A percentile compares a stretch with the other conserved stretches of the same genome.
Conservation (phyloP, 2,329 filamentous ascomycete genomes). For the Sporothrix pseudoabietina region DNA sequence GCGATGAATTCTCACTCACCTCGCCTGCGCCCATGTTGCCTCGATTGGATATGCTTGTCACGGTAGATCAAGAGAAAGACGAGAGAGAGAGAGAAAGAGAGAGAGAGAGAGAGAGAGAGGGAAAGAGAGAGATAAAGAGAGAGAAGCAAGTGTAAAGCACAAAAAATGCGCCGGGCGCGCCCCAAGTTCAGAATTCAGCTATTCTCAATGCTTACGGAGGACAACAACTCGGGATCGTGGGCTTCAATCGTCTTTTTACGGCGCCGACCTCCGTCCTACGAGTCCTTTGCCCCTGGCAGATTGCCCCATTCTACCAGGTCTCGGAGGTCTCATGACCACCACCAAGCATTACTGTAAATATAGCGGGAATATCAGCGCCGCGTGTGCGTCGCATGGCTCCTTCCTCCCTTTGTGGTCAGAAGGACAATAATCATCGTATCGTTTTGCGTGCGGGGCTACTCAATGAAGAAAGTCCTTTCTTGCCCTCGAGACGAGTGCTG, state of each 20-base stretch:
- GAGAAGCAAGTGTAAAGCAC: neutral
- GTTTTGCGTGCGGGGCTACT: conserved; percentile 27
- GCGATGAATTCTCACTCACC: neutral
- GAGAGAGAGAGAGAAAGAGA: neutral
- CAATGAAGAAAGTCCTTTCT: conserved; percentile 24
- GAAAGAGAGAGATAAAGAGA: neutral
- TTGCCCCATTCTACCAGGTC: neutral
- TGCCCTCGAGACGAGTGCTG: conserved; percentile 12
- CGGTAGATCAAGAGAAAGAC: neutral
- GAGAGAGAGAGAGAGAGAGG: neutral
- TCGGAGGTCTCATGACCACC: conserved; percentile 5
- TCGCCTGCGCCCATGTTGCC: conserved; percentile 10
- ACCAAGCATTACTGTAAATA: neutral
- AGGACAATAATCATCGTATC: neutral
- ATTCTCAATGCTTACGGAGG: conserved; percentile 2
- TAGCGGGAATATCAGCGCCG: neutral
- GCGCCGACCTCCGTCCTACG: neutral
- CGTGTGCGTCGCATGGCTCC: neutral
- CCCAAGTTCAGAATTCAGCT: no score
- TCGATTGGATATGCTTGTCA: neutral
- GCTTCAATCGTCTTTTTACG: conserved; percentile 1
- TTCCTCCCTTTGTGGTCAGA: conserved; percentile 1
- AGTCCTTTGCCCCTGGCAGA: conserved; percentile 7
- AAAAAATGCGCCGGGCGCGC: neutral
- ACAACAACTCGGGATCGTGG: neutral